Base-by-base conservation (phyloP, 768 basidiomycete genomes). In the Amyloporia xantha region DNA sequence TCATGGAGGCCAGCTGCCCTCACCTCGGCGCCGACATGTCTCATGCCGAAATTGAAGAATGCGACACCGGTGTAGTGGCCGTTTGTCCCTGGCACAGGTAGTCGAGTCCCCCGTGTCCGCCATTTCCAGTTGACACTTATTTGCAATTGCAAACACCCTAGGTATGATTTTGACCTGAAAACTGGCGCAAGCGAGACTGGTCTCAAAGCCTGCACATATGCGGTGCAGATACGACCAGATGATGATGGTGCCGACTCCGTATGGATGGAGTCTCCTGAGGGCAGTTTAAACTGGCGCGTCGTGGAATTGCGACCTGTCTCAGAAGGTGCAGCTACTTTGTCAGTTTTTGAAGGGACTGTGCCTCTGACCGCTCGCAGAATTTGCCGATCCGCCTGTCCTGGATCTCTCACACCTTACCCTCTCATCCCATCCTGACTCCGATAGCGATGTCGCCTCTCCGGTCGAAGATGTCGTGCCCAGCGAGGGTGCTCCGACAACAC, bases 1-100 rank as follows among this genome's bases (percentile, higher is more conserved):
- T 78, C 6, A 90, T 91, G 86, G 86, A 90, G 63, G 78, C 84
- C 4, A 77, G 73, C 9, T 90, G 87, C 62, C 87, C 87, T 3
- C 88, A 91, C 67, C 72, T 89, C 6, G 86, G 86, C 2, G 86
- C 86, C 19, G 86, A 89, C 48, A 71, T 89, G 64, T 84, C 82
- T 12, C 84, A 88, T 68, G 86, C 85, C 1, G 84, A 86, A 35
- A 84, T 86, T n/a, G 84, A 86, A 58, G 80, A 73, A 44, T 81
- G 74, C 52, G 81, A 82, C 42, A 67, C 64, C 11, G 74, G 76
- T 17, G 54, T 78, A 2, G 78, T 86, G 1, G 79, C 80, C 9
- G 84, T 86, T 10, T 87, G 84, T 63, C 85, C 84, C 2, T 87
- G 85, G 84, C 84, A 86, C 62, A 71, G 82, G 82, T 79, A 41